phyloP scores from a whole-genome alignment of 2,329 filamentous ascomycete genomes.

The Alternaria angustiovoidea region DNA sequence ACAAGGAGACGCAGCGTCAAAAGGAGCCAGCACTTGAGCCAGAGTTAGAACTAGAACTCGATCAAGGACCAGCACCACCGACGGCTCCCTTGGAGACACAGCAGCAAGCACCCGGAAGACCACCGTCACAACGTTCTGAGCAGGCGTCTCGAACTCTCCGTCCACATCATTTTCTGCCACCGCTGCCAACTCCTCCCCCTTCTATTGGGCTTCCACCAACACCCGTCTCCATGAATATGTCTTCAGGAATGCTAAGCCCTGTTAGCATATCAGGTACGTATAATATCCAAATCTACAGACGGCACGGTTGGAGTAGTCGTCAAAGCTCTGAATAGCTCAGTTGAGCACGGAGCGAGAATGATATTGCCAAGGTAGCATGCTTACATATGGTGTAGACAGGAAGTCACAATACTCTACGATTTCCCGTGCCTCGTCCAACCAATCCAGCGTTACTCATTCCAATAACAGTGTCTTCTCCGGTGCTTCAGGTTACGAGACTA shows the following conservation, averaged over 20 bases:
- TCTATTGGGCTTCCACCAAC: slow-evolving; percentile 28
- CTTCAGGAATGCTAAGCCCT: slow-evolving; percentile 10
- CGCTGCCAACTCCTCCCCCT: slow-evolving; percentile 29
- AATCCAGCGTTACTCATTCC: slow-evolving; percentile 26
- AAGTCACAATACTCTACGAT: slow-evolving; percentile 27
- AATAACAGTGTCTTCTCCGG: slow-evolving; percentile 32
- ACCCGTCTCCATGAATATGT: slow-evolving; percentile 10
- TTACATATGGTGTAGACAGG: slow-evolving; percentile 18
- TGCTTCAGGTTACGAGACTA: slow-evolving; percentile 26
- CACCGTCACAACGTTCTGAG: slow-evolving; percentile 8
- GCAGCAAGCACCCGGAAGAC: slow-evolving; percentile 7
- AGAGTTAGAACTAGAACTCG: slow-evolving; percentile 11
- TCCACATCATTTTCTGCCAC: slow-evolving; percentile 22
- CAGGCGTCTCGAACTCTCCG: slow-evolving; percentile 16
- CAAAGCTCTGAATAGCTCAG: background rate
- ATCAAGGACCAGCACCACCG: slow-evolving; percentile 20
- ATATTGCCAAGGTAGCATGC: slow-evolving; percentile 6
- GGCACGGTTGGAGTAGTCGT: background rate
- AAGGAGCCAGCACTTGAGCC: slow-evolving; percentile 1
- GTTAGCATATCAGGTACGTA: slow-evolving; percentile 31
- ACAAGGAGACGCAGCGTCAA: slow-evolving; percentile 16
- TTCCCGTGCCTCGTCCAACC: slow-evolving; percentile 29
- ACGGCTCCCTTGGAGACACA: slow-evolving; percentile 20
- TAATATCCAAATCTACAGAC: background rate
- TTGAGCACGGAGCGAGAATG: background rate